These are phyloP conservation scores for Fragilaria crotonensis DNA, from an alignment of 108 stramenopile species.

Conservation along the genomic window DNA sequence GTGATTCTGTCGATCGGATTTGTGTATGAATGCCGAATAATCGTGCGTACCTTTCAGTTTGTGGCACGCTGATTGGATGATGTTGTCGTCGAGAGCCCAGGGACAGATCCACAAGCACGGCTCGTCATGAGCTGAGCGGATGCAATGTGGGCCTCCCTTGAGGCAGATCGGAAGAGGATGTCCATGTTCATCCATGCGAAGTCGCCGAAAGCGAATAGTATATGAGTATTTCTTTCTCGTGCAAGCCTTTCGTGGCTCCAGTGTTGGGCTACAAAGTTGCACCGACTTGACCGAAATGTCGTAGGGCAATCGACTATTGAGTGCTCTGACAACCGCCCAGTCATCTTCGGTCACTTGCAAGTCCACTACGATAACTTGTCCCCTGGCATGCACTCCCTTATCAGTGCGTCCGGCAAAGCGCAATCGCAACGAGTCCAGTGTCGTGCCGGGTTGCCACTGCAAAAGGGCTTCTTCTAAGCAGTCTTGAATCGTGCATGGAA, in stretches of 20 bases:
- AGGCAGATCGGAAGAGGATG: slow-evolving; percentile 42
- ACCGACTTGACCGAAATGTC: slow-evolving; percentile 56
- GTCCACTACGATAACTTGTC: slow-evolving; percentile 68
- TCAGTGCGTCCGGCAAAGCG: slow-evolving; percentile 73
- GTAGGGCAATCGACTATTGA: slow-evolving; percentile 63
- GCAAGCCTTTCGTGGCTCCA: slow-evolving; percentile 61
- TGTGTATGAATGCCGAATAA: slow-evolving; percentile 67
- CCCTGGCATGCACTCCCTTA: slow-evolving; percentile 72
- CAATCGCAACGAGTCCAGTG: slow-evolving; percentile 32
- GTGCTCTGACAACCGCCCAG: slow-evolving; percentile 56
- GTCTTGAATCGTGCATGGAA: slow-evolving; percentile 67
- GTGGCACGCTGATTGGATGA: slow-evolving; percentile 33
- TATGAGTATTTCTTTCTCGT: slow-evolving; percentile 61
- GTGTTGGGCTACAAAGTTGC: slow-evolving; percentile 15
- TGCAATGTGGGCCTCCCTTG: slow-evolving; percentile 35
- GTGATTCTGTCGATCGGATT: slow-evolving; percentile 34
- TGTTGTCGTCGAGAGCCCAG: slow-evolving; percentile 58
- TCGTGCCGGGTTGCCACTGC: slow-evolving; percentile 23
- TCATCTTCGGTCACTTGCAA: slow-evolving; percentile 24
- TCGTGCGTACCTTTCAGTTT: slow-evolving; percentile 50
- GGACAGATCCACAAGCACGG: slow-evolving; percentile 54
- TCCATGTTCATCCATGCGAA: slow-evolving; percentile 11
- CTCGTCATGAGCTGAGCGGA: slow-evolving; percentile 41
- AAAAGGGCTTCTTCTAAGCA: slow-evolving; percentile 53
- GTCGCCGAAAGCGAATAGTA: slow-evolving; percentile 51